These are phyloP conservation scores for Sporothrix globosa DNA, from an alignment of 2,329 filamentous ascomycete species.

Conservation along the genomic window DNA sequence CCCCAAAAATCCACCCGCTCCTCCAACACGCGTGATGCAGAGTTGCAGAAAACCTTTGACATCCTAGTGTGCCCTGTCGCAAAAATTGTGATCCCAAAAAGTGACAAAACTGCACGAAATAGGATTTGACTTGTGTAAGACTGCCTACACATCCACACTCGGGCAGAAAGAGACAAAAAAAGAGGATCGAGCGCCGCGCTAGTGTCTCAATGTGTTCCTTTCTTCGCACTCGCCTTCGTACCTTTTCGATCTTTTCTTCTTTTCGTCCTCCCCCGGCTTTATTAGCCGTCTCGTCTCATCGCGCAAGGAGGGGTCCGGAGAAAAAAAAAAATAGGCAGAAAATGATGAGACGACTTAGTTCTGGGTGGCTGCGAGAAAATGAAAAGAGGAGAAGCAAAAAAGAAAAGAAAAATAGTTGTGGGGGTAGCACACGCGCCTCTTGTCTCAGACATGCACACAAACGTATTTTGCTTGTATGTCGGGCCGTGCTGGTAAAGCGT, in stretches of 20 bases:
- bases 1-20: neutral
- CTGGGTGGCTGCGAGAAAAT: too few relatives aligned
- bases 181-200: slow-evolving; percentile 19
- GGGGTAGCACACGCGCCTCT: neutral
- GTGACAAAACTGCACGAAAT: neutral
- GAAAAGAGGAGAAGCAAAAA: neutral
- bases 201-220: slow-evolving; percentile 2
- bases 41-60: slow-evolving; percentile 4
- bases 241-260: neutral
- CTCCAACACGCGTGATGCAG: neutral
- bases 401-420: neutral
- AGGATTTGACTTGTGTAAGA: neutral
- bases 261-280: neutral
- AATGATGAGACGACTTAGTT: neutral
- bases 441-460: neutral
- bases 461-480: neutral
- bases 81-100: neutral
- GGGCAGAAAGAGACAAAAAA: neutral
- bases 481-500: neutral
- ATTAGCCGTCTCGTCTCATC: slow-evolving; percentile 8
- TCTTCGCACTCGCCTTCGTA: neutral
- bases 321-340: neutral
- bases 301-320: neutral
- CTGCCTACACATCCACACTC: neutral
- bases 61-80: neutral